These are phyloP conservation scores for Karstenula rhodostoma DNA, from an alignment of 2,329 filamentous ascomycete genomes.

Conservation along the genomic window DNA sequence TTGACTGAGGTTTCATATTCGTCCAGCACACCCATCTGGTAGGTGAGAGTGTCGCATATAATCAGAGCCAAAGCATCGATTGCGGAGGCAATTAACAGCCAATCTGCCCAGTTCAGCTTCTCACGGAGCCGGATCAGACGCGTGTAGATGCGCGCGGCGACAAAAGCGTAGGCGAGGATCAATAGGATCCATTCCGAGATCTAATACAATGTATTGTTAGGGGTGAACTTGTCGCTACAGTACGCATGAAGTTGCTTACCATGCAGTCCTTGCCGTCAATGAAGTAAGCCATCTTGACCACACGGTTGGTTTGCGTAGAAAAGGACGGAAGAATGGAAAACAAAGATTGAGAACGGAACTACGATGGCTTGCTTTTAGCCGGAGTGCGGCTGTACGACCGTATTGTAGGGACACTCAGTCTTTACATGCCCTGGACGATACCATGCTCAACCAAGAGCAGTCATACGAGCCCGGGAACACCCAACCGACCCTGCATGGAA, in stretches of 20 bases:
- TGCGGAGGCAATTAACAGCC: constrained; percentile 26
- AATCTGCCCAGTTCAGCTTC: constrained; percentile 28
- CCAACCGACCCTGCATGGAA: background rate
- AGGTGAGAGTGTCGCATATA: constrained; percentile 30
- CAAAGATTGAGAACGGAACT: background rate
- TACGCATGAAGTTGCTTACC: background rate
- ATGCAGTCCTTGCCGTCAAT: constrained; percentile 10
- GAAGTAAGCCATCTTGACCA: constrained; percentile 3
- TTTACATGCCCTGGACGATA: background rate
- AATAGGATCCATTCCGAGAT: constrained; percentile 34
- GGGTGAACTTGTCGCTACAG: background rate
- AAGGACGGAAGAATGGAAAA: background rate
- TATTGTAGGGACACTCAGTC: background rate
- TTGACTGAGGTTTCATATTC: constrained; percentile 27
- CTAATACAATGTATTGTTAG: constrained; percentile 10
- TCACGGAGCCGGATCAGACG: constrained; percentile 25
- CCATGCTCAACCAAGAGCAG: background rate
- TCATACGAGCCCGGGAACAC: background rate
- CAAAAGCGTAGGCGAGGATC: constrained; percentile 27
- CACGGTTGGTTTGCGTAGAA: background rate
- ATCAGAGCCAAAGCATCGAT: constrained; percentile 24
- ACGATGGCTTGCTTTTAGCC: background rate
- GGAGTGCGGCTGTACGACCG: background rate
- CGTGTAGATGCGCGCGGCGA: constrained; percentile 27
- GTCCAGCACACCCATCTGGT: constrained; percentile 30